These are phyloP conservation scores for Elaeis guineensis DNA, from an alignment of 176 grass and related monocot genomes.

Conservation along the genomic window DNA sequence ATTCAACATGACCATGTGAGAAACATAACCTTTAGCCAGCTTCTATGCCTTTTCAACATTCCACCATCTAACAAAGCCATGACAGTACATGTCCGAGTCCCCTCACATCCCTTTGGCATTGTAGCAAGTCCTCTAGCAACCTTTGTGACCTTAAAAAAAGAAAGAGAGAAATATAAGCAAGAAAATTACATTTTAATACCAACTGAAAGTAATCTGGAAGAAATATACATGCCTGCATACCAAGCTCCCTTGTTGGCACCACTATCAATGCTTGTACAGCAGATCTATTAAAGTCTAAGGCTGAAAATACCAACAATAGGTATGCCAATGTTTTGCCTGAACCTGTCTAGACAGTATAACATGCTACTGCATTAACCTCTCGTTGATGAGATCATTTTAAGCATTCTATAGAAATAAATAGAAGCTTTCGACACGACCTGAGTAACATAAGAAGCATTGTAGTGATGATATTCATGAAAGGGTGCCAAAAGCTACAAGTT, in stretches of 20 bases:
- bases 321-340: slow-evolving; percentile 96
- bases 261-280: slow-evolving; percentile 79
- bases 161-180: not conserved
- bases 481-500: too few species aligned
- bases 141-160: slow-evolving; percentile 60
- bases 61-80: slow-evolving; percentile 96
- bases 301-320: slow-evolving; percentile 59
- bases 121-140: slow-evolving; percentile 64
- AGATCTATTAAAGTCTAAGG: slow-evolving; percentile 60
- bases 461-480: too few species aligned
- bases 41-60: slow-evolving; percentile 80
- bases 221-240: slow-evolving; percentile 56
- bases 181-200: not conserved
- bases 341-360: slow-evolving; percentile 62
- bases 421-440: not conserved
- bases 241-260: slow-evolving; percentile 85
- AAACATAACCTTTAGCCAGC: slow-evolving; percentile 76
- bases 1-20: too few species aligned
- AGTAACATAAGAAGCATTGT: too few species aligned
- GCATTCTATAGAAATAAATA: not conserved
- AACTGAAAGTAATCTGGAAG: not conserved
- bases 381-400: too few species aligned
- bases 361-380: not conserved
- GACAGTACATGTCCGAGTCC: slow-evolving; percentile 38
- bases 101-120: slow-evolving; percentile 25